These are phyloP conservation scores for Aspergillus aculeatinus DNA, from an alignment of 2,329 filamentous ascomycete species.

Conservation along the genomic window DNA sequence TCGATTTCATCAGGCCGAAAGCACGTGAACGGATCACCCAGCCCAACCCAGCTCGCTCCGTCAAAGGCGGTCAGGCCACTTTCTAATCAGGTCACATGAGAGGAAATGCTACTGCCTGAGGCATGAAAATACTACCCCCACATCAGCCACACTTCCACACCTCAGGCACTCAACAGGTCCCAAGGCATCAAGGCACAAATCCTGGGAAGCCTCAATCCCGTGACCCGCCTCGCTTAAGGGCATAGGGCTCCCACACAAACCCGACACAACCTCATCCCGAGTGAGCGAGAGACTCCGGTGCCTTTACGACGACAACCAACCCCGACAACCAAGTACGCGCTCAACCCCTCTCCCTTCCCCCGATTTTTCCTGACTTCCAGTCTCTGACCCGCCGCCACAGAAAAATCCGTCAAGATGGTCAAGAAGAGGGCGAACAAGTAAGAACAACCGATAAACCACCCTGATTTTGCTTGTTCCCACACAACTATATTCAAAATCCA, in stretches of 20 bases:
- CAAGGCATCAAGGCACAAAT: background rate
- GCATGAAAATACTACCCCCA: background rate
- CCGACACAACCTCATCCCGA: slow-evolving; percentile 35
- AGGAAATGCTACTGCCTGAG: background rate
- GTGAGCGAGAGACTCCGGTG: slow-evolving; percentile 32
- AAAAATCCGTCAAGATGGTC: slow-evolving; percentile 64
- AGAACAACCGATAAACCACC: slow-evolving; percentile 38
- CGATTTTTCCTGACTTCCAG: slow-evolving; percentile 19
- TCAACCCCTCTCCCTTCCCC: slow-evolving; percentile 23
- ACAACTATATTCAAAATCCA: slow-evolving; percentile 7
- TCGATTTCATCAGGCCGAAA: too few relatives aligned
- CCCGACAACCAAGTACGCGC: slow-evolving; percentile 43
- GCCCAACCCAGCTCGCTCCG: background rate
- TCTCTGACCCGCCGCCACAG: slow-evolving; percentile 34
- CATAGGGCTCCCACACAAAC: slow-evolving; percentile 41
- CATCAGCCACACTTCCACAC: background rate
- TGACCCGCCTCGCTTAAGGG: slow-evolving; percentile 41
- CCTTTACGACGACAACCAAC: slow-evolving; percentile 40
- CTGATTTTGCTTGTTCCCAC: slow-evolving; percentile 29
- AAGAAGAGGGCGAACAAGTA: slow-evolving; percentile 76
- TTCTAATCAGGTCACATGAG: slow-evolving; percentile 15
- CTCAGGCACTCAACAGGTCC: slow-evolving; percentile 6
- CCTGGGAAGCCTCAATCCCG: slow-evolving; percentile 17
- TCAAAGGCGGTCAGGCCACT: slow-evolving; percentile 18
- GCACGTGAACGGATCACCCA: background rate